These are phyloP conservation scores for Hygrocybe punicea DNA, from an alignment of 768 basidiomycete species.

Conservation along the genomic window DNA sequence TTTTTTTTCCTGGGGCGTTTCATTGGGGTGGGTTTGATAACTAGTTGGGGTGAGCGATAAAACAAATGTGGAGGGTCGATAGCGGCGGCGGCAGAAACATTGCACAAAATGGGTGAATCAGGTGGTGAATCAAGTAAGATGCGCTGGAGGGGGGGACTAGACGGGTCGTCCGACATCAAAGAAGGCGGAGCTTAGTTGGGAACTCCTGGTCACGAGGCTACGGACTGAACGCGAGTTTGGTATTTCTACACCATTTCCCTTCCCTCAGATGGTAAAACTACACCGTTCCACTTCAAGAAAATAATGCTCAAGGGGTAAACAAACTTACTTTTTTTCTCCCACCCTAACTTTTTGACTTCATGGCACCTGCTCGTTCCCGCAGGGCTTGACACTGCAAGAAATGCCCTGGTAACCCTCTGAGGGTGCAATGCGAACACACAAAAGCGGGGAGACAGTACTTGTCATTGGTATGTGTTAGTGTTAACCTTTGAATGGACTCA, in stretches of 20 bases:
- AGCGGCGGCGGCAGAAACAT: not conserved
- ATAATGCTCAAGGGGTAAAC: not conserved
- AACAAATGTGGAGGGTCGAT: not conserved
- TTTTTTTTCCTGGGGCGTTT: not conserved
- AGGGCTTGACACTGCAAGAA: not conserved
- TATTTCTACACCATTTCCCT: constrained; percentile 1
- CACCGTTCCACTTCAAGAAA: not conserved
- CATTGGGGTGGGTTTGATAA: not conserved
- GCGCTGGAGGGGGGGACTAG: not conserved
- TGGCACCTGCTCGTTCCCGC: not conserved
- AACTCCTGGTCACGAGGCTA: not conserved
- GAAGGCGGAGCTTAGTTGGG: not conserved
- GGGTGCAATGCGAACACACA: not conserved
- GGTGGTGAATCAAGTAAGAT: constrained; percentile 1
- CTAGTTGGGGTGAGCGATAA: not conserved
- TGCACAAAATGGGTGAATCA: not conserved
- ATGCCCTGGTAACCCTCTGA: not conserved
- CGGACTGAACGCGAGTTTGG: not conserved
- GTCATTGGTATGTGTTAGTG: not conserved
- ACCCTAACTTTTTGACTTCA: not conserved
- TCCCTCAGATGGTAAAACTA: not conserved
- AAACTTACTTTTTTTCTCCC: not conserved
- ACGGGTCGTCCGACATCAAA: not conserved
- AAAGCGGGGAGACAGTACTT: not conserved
- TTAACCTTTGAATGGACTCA: not conserved